Evolutionary conservation across 2,329 filamentous ascomycete species (phyloP).

Genomic region (Fusarium pseudonygamai): DNA sequence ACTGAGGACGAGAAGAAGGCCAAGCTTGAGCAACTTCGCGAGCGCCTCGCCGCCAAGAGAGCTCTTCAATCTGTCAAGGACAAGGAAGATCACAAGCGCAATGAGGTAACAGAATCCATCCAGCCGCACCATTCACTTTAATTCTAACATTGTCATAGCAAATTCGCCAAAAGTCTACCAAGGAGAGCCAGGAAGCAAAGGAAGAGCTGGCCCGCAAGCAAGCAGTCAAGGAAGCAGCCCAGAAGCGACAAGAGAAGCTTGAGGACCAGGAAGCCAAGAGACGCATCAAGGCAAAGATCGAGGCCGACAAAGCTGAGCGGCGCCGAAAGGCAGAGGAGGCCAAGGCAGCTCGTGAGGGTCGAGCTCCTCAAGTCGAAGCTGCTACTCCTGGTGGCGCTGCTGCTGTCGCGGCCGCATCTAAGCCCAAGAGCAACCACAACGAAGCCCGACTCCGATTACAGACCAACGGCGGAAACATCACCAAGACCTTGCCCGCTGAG

Average conservation of each 20-base stretch:
- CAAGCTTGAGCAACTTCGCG: conserved; percentile 78
- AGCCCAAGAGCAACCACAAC: conserved; percentile 76
- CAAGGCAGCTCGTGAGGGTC: conserved; percentile 87
- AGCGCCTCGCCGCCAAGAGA: conserved; percentile 77
- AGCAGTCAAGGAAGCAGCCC: conserved; percentile 88
- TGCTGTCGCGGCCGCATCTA: conserved; percentile 59
- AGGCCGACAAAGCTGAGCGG: conserved; percentile 91
- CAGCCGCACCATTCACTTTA: not conserved
- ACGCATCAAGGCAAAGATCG: conserved; percentile 91
- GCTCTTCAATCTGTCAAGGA: conserved; percentile 75
- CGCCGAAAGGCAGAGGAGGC: conserved; percentile 85
- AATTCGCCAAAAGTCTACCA: conserved; percentile 87
- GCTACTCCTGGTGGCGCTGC: conserved; percentile 59
- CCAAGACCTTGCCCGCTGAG: conserved; percentile 88
- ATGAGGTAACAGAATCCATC: conserved; percentile 70
- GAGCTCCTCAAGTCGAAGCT: conserved; percentile 57
- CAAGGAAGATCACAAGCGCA: conserved; percentile 83
- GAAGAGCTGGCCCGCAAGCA: conserved; percentile 90
- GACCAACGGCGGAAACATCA: conserved; percentile 75
- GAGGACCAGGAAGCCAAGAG: conserved; percentile 88
- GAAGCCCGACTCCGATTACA: conserved; percentile 87
- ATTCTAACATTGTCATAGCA: conserved; percentile 52
- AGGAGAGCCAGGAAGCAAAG: conserved; percentile 87
- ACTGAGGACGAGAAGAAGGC: conserved; percentile 91
- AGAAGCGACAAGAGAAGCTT: conserved; percentile 87